Conservation (phyloP, 1,139 yeast species). For the Suhomyces anneliseae region DNA sequence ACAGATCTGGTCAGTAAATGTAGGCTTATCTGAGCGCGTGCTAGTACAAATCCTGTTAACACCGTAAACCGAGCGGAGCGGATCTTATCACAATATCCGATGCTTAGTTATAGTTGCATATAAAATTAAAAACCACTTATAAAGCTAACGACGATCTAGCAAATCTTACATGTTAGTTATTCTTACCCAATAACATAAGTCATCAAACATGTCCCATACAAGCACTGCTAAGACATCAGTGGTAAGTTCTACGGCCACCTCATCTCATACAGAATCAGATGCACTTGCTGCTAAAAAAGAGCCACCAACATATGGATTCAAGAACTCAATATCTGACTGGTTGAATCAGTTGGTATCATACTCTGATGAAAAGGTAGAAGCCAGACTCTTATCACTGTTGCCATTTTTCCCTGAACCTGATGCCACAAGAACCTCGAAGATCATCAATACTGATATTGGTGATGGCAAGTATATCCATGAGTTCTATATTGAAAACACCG, state of each 20-base stretch:
- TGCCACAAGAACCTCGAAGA: constrained; percentile 46
- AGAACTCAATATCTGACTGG: constrained; percentile 40
- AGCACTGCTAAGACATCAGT: not conserved
- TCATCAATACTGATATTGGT: constrained; percentile 42
- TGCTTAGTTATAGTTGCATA: too few relatives aligned
- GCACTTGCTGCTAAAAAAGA: not conserved
- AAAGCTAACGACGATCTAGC: too few relatives aligned
- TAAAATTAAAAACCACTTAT: too few relatives aligned
- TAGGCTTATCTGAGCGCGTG: too few relatives aligned
- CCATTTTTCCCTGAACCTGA: constrained; percentile 61
- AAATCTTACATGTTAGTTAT: too few relatives aligned
- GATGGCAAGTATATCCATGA: constrained; percentile 52
- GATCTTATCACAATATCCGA: too few relatives aligned
- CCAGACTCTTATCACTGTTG: constrained; percentile 42
- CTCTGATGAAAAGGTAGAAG: constrained; percentile 33
- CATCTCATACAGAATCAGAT: not conserved
- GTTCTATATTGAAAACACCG: constrained; percentile 44
- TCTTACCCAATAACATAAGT: too few relatives aligned
- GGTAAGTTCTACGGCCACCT: not conserved
- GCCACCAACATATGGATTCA: constrained; percentile 23
- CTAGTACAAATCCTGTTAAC: too few relatives aligned
- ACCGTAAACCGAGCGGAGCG: too few relatives aligned
- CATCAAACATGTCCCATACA: not conserved
- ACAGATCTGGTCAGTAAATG: too few relatives aligned
- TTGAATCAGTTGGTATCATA: constrained; percentile 30